Evolutionary conservation across 2,329 filamentous ascomycete genomes (phyloP).

Genomic region (Pestalotiopsis sp.): DNA sequence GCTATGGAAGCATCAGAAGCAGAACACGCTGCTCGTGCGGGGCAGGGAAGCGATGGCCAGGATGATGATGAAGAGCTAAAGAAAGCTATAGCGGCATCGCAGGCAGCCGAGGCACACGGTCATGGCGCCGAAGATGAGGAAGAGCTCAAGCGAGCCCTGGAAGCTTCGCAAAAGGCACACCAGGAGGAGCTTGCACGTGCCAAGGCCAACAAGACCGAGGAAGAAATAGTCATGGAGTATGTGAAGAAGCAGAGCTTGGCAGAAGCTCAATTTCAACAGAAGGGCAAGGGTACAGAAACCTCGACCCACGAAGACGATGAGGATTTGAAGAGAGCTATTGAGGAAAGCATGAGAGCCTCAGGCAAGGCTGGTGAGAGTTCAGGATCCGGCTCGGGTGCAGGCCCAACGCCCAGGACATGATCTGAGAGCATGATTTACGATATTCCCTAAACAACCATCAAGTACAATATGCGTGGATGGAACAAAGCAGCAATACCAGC

Average conservation of each 20-base stretch:
- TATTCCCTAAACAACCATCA: constrained; percentile 9
- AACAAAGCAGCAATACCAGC: neutral
- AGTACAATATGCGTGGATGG: neutral
- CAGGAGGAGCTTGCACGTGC: constrained; percentile 45
- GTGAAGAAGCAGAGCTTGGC: constrained; percentile 76
- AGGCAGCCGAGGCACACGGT: constrained; percentile 25
- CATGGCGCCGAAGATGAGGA: constrained; percentile 44
- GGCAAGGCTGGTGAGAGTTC: constrained; percentile 22
- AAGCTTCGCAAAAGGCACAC: constrained; percentile 49
- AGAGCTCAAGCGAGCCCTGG: constrained; percentile 49
- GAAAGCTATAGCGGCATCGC: constrained; percentile 45
- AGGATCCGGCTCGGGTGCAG: neutral
- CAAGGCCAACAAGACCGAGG: constrained; percentile 57
- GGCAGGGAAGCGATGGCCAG: constrained; percentile 12
- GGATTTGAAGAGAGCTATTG: constrained; percentile 28
- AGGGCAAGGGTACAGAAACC: constrained; percentile 37
- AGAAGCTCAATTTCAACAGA: constrained; percentile 60
- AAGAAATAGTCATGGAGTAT: constrained; percentile 76
- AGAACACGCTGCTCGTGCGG: constrained; percentile 19
- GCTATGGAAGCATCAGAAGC: constrained; percentile 44
- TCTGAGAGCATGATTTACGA: neutral
- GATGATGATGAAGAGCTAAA: constrained; percentile 36
- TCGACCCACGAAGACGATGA: constrained; percentile 27
- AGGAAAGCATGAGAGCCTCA: constrained; percentile 25
- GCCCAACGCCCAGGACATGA: neutral